A percentile compares a stretch with the other conserved stretches of the same genome.
phyloP scores from a whole-genome alignment of 2,329 filamentous ascomycete species.

The Gliomastix tumulicola region DNA sequence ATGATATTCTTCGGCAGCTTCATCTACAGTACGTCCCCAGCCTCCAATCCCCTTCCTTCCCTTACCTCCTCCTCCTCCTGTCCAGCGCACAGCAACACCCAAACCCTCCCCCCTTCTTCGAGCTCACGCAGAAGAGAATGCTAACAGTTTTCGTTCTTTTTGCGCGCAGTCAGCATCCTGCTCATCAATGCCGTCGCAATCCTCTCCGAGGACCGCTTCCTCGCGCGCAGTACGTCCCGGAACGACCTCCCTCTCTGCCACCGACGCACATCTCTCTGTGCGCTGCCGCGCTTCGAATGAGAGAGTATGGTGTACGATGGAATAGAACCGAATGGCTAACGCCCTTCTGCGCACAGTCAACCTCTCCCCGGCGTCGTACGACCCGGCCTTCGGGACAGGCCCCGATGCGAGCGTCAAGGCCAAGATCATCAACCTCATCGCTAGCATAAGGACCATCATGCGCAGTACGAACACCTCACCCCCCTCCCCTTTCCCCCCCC shows the following conservation, averaged over 20 bases:
- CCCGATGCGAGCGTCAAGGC: constrained; percentile 75
- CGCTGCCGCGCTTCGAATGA: too few species aligned
- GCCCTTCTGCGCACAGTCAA: constrained; percentile 44
- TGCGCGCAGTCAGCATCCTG: constrained; percentile 66
- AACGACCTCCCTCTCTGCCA: not conserved
- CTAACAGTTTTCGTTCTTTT: too few species aligned
- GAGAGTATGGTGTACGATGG: too few species aligned
- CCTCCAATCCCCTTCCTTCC: not conserved
- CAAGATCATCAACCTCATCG: constrained; percentile 83
- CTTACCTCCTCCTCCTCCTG: not conserved
- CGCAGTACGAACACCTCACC: constrained; percentile 66
- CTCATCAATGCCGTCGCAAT: constrained; percentile 91
- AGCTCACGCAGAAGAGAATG: not conserved
- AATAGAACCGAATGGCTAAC: not conserved
- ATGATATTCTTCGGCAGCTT: constrained; percentile 70
- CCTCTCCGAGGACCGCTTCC: constrained; percentile 90
- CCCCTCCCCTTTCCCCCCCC: not conserved
- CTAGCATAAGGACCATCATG: constrained; percentile 86
- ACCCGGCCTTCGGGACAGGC: constrained; percentile 71
- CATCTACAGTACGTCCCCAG: constrained; percentile 48
- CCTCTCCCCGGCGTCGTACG: constrained; percentile 63
- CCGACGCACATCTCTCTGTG: too few species aligned
- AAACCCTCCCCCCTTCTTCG: not conserved
- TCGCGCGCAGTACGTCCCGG: constrained; percentile 51
- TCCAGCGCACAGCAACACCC: too few species aligned